Base-by-base conservation (phyloP, 1,284 basidiomycete genomes). In the Rhodotorula sp. region DNA sequence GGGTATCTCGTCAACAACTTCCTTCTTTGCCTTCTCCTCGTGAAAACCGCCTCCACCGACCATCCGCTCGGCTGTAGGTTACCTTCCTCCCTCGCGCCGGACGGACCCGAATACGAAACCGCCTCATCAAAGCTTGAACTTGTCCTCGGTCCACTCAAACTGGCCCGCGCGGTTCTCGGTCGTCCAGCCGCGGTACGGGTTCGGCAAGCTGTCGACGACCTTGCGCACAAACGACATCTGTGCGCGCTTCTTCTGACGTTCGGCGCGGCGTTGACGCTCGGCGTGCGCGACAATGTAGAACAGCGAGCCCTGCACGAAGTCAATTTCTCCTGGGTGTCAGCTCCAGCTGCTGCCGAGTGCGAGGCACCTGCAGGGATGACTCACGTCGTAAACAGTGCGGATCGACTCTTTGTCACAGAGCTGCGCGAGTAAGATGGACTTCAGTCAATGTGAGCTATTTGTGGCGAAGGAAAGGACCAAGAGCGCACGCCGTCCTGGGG, bases 361-460 rank as follows among this genome's bases (percentile, higher is more conserved):
- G 20, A 57, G 54, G 8, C n/a, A 15, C 29, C 52, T 14, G 21
- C 57, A 15, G 58, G 7, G 20, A 14, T 3, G 18, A 62, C 70
- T 7, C 20, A 71, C 70, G 57, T 72, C 70, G 58, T 65, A 72
- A n/a, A 72, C 67, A 3, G 67, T 68, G 15, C 70, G 70, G 58
- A 72, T 72, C 3, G 67, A 68, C 64, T 72, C 70, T 51, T 72
- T 72, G 61, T 72, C 70, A 56, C 67, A 68, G 26, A 64, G 54
- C 59, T 61, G 26, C 15, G 26, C 5, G 16, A n/a, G 16, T 46
- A 31, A 15, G 23, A 20, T 16, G 16, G 16, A 20, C 39, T 10
- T 48, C 46, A 60, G 59, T 48, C 3, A 12, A 18, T 3, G 2
- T 5, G 46, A 5, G 14, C 15, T 16, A 8, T 43, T 31, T 15